Conservation (phyloP, 2,329 filamentous ascomycete species). For the Aspergillus quadrilineatus region DNA sequence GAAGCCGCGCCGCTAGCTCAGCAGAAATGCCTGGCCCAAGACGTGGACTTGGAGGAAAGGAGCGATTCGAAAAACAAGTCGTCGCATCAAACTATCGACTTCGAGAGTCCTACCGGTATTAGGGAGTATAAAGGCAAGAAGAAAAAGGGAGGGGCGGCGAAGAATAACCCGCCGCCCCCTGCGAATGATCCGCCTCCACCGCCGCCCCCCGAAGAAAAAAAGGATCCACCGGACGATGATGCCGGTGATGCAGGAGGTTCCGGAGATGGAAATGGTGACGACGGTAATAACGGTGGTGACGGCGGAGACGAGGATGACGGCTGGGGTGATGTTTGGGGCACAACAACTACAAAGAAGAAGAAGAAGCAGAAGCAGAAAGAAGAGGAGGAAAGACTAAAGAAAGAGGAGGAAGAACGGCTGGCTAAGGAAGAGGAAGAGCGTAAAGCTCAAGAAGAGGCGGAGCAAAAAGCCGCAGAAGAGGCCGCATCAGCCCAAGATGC, state of each 20-base stretch:
- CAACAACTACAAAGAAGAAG: constrained; percentile 32
- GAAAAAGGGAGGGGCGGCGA: constrained; percentile 27
- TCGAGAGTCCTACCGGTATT: constrained; percentile 24
- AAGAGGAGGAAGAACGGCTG: constrained; percentile 30
- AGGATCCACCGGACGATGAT: constrained; percentile 17
- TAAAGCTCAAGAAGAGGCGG: constrained; percentile 35
- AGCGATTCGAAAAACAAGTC: constrained; percentile 9
- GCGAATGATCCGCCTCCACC: constrained; percentile 14
- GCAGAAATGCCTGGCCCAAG: constrained; percentile 16
- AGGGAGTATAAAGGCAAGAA: constrained; percentile 34
- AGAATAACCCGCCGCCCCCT: constrained; percentile 13
- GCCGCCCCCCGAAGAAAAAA: constrained; percentile 20
- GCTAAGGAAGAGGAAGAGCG: constrained; percentile 28
- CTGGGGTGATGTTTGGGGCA: constrained; percentile 41
- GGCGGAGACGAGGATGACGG: constrained; percentile 40
- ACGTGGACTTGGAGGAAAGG: constrained; percentile 10
- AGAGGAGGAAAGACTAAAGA: constrained; percentile 27
- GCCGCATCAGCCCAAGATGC: constrained; percentile 28
- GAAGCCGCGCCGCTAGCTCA: constrained; percentile 29
- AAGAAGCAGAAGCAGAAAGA: constrained; percentile 38
- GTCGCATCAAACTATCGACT: constrained; percentile 25
- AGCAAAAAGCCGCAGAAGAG: constrained; percentile 26
- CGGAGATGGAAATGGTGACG: constrained; percentile 33
- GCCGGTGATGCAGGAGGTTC: constrained; percentile 40
- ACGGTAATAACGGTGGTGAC: constrained; percentile 36